phyloP scores from a whole-genome alignment of 176 grass and related monocot species.

The Zoysia japonica region DNA sequence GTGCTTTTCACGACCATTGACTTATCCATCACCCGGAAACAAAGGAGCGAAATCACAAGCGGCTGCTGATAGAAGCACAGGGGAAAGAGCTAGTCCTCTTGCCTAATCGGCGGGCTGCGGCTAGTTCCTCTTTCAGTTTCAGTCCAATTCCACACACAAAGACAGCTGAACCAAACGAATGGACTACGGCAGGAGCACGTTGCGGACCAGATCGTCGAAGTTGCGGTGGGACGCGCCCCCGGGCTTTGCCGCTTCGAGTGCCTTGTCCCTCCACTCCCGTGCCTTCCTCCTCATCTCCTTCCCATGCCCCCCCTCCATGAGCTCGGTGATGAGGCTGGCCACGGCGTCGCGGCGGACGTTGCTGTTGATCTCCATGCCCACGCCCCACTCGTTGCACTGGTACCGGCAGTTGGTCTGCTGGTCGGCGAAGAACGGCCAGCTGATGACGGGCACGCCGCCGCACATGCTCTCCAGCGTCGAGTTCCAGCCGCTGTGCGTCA shows the following conservation, averaged over 20 bases:
- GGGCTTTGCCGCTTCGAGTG: conserved; percentile 27
- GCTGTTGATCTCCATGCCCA: conserved; percentile 72
- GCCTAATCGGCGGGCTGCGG: too few relatives aligned
- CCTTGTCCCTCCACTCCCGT: conserved; percentile 51
- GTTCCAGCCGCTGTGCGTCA: conserved; percentile 84
- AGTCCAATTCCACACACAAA: too few relatives aligned
- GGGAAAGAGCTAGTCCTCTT: not conserved
- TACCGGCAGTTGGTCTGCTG: conserved; percentile 77
- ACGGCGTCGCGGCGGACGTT: conserved; percentile 65
- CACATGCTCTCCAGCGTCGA: conserved; percentile 68
- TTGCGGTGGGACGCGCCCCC: conserved; percentile 46
- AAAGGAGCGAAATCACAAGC: not conserved
- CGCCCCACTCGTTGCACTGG: conserved; percentile 62
- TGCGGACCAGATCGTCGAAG: conserved; percentile 35
- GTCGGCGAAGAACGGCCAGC: conserved; percentile 87
- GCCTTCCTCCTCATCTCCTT: conserved; percentile 60
- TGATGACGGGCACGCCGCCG: conserved; percentile 69
- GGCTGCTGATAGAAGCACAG: too few relatives aligned
- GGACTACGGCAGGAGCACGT: conserved; percentile 39
- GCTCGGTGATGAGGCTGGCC: conserved; percentile 53
- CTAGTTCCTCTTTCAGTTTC: conserved; percentile 16
- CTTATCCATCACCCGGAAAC: not conserved
- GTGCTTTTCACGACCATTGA: not conserved
- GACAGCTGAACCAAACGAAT: too few relatives aligned
- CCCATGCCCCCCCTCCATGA: conserved; percentile 66